These are phyloP conservation scores for Cryptococcus sp. DNA, from an alignment of 1,284 basidiomycete genomes.

Conservation along the genomic window DNA sequence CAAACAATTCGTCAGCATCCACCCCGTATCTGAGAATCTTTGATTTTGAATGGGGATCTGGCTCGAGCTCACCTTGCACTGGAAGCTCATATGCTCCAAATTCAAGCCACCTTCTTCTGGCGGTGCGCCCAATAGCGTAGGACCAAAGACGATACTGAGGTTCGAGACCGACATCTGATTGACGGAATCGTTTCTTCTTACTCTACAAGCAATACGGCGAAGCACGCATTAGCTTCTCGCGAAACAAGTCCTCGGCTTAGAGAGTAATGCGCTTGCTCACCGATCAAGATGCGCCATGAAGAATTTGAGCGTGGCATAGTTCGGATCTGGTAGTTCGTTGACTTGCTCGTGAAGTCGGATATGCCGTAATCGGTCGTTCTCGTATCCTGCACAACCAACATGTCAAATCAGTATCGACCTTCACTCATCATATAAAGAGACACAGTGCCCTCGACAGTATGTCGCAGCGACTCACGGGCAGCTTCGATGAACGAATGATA, in stretches of 20 bases:
- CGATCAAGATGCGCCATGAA: constrained; percentile 91
- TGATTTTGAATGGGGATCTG: background rate
- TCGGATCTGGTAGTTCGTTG: constrained; percentile 95
- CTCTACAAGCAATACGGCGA: constrained; percentile 55
- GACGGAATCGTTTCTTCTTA: constrained; percentile 68
- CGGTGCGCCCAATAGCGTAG: constrained; percentile 77
- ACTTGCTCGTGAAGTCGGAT: constrained; percentile 95
- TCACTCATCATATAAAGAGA: background rate
- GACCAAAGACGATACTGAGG: constrained; percentile 95
- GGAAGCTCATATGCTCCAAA: constrained; percentile 64
- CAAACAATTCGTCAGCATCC: background rate
- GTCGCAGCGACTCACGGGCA: constrained; percentile 67
- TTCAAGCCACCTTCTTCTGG: constrained; percentile 55
- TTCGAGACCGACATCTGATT: constrained; percentile 96
- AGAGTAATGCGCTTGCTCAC: constrained; percentile 55
- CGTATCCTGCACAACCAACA: constrained; percentile 65
- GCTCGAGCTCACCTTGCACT: constrained; percentile 61
- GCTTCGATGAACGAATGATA: constrained; percentile 94
- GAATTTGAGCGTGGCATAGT: constrained; percentile 96
- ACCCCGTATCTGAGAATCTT: background rate
- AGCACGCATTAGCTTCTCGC: constrained; percentile 1
- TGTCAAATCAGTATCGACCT: background rate
- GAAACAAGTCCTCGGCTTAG: too few relatives aligned
- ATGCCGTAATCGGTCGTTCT: constrained; percentile 89
- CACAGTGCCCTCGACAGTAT: background rate